A percentile compares a stretch with the other conserved stretches of the same genome.
Conservation (phyloP, 129 eudicot species). For the Mikania micrantha region DNA sequence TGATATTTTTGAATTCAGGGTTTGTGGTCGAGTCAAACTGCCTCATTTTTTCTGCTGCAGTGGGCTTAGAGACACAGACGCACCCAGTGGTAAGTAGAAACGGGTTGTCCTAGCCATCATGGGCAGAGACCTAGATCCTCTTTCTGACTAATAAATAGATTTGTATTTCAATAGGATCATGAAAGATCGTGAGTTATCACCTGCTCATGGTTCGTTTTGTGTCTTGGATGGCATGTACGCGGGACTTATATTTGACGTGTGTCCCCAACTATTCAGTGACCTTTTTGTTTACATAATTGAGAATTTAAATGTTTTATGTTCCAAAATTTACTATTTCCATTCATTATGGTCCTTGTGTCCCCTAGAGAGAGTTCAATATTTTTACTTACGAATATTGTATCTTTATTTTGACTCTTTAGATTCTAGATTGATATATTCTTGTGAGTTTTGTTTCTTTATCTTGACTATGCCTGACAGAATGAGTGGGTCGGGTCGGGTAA, state of each 20-base stretch:
- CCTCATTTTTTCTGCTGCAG: constrained; percentile 97
- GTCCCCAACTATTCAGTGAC: too few species aligned
- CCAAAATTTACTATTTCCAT: too few species aligned
- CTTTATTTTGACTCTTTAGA: not conserved
- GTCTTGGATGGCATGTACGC: not conserved
- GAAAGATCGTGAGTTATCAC: too few species aligned
- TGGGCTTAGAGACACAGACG: constrained; percentile 58
- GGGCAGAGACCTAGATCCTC: constrained; percentile 6
- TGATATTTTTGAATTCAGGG: constrained; percentile 15
- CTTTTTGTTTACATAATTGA: too few species aligned
- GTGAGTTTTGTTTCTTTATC: too few species aligned
- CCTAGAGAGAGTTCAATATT: not conserved
- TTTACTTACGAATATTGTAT: not conserved
- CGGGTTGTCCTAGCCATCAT: constrained; percentile 3
- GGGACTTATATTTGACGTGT: not conserved
- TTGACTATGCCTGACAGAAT: too few species aligned
- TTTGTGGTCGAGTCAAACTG: constrained; percentile 44
- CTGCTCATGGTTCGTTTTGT: not conserved
- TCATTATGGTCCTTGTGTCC: not conserved
- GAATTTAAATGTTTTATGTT: not conserved
- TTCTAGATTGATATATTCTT: not conserved
- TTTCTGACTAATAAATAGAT: not conserved
- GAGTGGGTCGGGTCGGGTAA: too few species aligned
- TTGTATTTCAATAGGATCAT: not conserved
- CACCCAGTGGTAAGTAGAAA: constrained; percentile 15